Evolutionary conservation across 148 eudicot genomes (phyloP), one percentile per base, ranked within the genome.

Genomic region (Drosera capensis): DNA sequence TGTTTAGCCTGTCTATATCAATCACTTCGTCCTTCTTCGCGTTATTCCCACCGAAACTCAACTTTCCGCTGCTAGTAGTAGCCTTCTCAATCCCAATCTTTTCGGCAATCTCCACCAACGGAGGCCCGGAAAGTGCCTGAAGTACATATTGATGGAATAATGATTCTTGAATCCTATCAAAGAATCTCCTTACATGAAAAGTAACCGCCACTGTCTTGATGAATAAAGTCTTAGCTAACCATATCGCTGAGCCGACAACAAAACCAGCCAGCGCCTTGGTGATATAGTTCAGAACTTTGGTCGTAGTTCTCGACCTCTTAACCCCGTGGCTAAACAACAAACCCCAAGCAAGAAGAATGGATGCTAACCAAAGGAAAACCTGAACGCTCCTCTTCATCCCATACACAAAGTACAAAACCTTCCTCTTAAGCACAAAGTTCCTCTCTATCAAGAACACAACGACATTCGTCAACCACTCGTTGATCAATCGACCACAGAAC

Each of bases 81-180:
- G n/a, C n/a, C n/a, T n/a, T n/a, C n/a, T n/a, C 15, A 18, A 42
- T 74, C 11, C 23, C 47, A 41, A 54, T 12, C 28, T 25, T 51
- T 38, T 52, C 77, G 1, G 47, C 66, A 43, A 40, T 47, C 36
- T 52, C 78, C 60, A 58, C 43, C 23, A 57, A 38, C 7, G 92
- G 84, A 21, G 71, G 69, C 23, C 80, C 83, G 0, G 94, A 80
- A 25, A 88, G 80, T 15, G 72, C 66, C 73, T 73, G 86, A 56
- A 88, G 82, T 29, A 83, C 77, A 52, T 80, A 83, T 56, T 83
- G 97, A 55, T 88, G 71, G 54, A 83, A 78, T 8, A 88, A 40
- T 0, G 83, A 64, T 38, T 77, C 92, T 47, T 88, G 97, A 54
- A 88, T 88, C 51, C 94, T 69, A 42, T 88, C 94, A 31, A 88